Conservation (phyloP, 179 eudicot genomes). For the Patellifolia procumbens region DNA sequence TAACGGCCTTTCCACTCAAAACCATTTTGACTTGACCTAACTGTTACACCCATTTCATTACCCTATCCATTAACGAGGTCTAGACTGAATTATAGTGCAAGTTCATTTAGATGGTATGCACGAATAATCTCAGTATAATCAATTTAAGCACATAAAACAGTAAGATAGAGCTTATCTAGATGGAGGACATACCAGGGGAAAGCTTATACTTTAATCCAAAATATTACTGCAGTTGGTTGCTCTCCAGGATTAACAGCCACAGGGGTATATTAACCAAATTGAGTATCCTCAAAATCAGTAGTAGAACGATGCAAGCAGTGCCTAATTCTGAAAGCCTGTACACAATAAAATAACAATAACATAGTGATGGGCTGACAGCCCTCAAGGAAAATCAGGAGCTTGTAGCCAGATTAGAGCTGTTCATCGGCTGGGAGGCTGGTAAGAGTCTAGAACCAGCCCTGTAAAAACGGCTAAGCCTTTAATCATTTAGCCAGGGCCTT, state of each 20-base stretch:
- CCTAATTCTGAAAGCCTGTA: neutral
- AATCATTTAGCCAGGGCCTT: too few species aligned
- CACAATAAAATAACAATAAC: neutral
- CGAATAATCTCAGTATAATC: neutral
- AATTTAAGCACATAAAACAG: neutral
- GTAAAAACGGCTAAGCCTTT: too few species aligned
- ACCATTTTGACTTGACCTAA: too few species aligned
- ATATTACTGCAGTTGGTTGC: neutral
- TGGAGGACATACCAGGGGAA: neutral
- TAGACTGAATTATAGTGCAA: neutral
- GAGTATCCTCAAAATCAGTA: neutral
- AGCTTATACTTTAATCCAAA: neutral
- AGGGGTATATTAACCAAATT: neutral
- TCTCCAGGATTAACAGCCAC: slow-evolving; percentile 7
- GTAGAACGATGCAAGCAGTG: neutral
- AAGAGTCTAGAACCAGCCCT: too few species aligned
- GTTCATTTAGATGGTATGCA: neutral
- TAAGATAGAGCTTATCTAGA: neutral
- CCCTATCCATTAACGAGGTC: too few species aligned
- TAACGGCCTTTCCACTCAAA: too few species aligned
- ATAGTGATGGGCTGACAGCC: neutral
- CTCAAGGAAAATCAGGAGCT: neutral
- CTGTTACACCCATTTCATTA: too few species aligned
- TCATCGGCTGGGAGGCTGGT: too few species aligned
- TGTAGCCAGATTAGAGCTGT: too few species aligned